A percentile compares a stretch with the other conserved stretches of the same genome.
These are phyloP conservation scores for Zasmidium cellare DNA, from an alignment of 2,329 filamentous ascomycete genomes.

Conservation along the genomic window DNA sequence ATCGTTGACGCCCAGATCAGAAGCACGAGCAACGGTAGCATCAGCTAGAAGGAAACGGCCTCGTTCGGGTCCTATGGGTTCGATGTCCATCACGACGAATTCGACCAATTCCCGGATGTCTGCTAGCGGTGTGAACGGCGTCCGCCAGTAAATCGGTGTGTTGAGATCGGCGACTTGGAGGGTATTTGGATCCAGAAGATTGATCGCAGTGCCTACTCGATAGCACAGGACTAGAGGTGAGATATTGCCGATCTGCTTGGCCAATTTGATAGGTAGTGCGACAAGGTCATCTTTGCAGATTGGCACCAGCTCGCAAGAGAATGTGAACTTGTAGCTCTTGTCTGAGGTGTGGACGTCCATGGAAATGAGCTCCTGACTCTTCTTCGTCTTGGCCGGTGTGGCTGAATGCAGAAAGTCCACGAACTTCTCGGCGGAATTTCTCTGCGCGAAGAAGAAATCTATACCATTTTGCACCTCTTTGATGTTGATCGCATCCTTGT, in stretches of 20 bases:
- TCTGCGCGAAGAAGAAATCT: slow-evolving; percentile 88
- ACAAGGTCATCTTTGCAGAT: slow-evolving; percentile 98
- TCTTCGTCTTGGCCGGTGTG: slow-evolving; percentile 74
- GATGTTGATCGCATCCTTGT: slow-evolving; percentile 94
- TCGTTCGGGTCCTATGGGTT: slow-evolving; percentile 70
- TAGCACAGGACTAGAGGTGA: slow-evolving; percentile 82
- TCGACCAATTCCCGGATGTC: slow-evolving; percentile 84
- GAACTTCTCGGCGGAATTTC: slow-evolving; percentile 90
- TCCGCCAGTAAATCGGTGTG: slow-evolving; percentile 82
- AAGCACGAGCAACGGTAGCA: slow-evolving; percentile 80
- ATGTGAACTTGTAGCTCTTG: slow-evolving; percentile 94
- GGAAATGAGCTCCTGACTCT: slow-evolving; percentile 90
- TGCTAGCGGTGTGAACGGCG: slow-evolving; percentile 79
- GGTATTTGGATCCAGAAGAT: slow-evolving; percentile 85
- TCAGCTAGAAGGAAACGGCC: slow-evolving; percentile 85
- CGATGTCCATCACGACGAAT: slow-evolving; percentile 94
- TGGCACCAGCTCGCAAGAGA: slow-evolving; percentile 83
- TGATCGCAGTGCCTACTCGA: slow-evolving; percentile 83
- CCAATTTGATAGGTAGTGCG: slow-evolving; percentile 85
- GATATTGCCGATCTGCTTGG: slow-evolving; percentile 85
- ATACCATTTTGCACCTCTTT: slow-evolving; percentile 95
- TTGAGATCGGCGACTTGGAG: slow-evolving; percentile 88
- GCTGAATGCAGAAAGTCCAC: slow-evolving; percentile 87
- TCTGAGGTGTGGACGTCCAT: slow-evolving; percentile 87
- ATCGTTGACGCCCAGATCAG: slow-evolving; percentile 84